Evolutionary conservation across 2,329 filamentous ascomycete species (phyloP).

Genomic region (Botrytis paeoniae): DNA sequence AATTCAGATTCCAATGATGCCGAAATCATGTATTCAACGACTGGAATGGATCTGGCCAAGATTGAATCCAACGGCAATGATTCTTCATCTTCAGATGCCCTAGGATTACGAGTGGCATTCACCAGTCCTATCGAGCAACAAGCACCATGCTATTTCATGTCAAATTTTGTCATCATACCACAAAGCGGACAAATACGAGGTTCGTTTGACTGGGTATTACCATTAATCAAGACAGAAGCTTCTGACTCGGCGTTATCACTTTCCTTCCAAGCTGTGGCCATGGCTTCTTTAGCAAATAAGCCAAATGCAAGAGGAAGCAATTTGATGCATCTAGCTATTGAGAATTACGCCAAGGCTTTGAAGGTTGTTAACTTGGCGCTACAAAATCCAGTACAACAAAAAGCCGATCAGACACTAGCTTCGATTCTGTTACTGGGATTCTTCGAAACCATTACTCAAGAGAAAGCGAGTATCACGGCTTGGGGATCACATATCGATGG

Average conservation of each 20-base stretch:
- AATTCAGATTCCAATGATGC: neutral
- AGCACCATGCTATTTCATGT: constrained; percentile 57
- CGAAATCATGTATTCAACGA: neutral
- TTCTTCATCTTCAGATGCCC: constrained; percentile 23
- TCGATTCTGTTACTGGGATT: constrained; percentile 58
- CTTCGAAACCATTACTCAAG: constrained; percentile 55
- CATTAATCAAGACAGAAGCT: constrained; percentile 49
- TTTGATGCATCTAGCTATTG: constrained; percentile 44
- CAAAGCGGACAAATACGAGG: constrained; percentile 50
- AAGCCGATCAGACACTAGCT: constrained; percentile 56
- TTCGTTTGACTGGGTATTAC: constrained; percentile 58
- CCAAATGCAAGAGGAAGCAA: constrained; percentile 38
- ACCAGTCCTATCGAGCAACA: constrained; percentile 51
- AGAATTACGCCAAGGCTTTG: constrained; percentile 54
- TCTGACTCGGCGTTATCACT: constrained; percentile 49
- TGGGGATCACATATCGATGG: constrained; percentile 65
- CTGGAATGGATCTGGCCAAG: constrained; percentile 1
- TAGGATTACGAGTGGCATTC: constrained; percentile 28
- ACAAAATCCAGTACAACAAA: constrained; percentile 47
- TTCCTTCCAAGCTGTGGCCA: constrained; percentile 58
- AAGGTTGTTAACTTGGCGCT: constrained; percentile 52
- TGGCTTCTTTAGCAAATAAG: constrained; percentile 56
- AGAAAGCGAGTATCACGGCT: constrained; percentile 52
- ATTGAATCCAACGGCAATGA: constrained; percentile 31
- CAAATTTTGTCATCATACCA: constrained; percentile 58